Evolutionary conservation across 225 moss, liverwort and hornwort species (phyloP).

Genomic region (Straminergon stramineum): DNA sequence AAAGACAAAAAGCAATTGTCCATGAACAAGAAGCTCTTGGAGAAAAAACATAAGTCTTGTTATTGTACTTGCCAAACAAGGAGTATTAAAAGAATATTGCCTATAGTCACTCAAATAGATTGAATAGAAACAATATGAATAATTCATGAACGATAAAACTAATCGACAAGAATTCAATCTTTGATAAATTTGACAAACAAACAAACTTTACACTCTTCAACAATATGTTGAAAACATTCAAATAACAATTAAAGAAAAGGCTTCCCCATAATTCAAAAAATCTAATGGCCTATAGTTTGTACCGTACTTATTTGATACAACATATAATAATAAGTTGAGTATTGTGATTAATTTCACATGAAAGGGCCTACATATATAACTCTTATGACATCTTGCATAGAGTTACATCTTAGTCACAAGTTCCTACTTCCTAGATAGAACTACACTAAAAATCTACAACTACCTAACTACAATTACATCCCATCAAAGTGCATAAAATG

Average conservation of each 20-base stretch:
- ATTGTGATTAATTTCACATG: fast-evolving
- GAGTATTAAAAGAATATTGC: not conserved
- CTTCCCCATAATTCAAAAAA: not conserved
- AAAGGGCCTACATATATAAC: not conserved
- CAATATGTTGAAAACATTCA: not conserved
- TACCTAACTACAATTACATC: no score
- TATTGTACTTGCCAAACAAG: not conserved
- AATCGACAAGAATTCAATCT: not conserved
- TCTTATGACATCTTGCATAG: not conserved
- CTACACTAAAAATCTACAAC: no score
- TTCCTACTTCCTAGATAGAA: no score
- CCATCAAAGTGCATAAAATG: no score
- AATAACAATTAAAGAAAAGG: not conserved
- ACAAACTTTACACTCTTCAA: not conserved
- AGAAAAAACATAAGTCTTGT: not conserved
- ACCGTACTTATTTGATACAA: not conserved
- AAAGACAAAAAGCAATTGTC: not conserved
- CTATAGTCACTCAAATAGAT: not conserved
- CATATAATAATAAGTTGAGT: no score
- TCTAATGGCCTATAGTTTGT: fast-evolving
- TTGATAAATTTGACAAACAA: not conserved
- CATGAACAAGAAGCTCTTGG: not conserved
- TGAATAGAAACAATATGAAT: not conserved
- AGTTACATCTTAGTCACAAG: not conserved
- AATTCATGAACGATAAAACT: not conserved